These are phyloP conservation scores for Tetracentron sinense DNA, from an alignment of 164 flowering plant genomes.

Conservation along the genomic window DNA sequence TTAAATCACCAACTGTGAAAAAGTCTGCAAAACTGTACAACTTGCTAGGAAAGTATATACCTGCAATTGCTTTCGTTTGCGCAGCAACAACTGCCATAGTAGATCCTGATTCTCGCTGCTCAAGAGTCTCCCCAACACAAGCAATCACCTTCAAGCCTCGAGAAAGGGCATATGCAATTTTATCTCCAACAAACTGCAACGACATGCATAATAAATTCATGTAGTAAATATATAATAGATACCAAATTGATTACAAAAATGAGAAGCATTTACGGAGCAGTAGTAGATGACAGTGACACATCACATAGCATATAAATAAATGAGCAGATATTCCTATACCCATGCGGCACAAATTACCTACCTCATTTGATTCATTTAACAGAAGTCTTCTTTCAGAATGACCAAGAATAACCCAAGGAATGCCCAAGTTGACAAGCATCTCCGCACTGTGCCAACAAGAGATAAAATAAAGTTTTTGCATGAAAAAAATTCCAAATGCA, in stretches of 20 bases:
- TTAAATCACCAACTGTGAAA: too few species aligned
- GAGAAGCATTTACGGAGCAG: too few species aligned
- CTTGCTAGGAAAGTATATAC: constrained; percentile 21
- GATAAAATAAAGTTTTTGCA: too few species aligned
- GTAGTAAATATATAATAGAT: not conserved
- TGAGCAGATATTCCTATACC: too few species aligned
- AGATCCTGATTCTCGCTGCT: constrained; percentile 78
- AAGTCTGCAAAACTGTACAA: too few species aligned
- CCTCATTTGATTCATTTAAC: constrained; percentile 57
- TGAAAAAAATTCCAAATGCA: too few species aligned
- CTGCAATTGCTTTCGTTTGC: constrained; percentile 83
- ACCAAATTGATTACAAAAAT: not conserved
- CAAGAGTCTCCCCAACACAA: constrained; percentile 84
- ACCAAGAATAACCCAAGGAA: constrained; percentile 72
- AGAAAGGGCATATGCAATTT: constrained; percentile 78
- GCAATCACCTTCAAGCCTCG: constrained; percentile 80
- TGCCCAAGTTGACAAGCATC: constrained; percentile 56
- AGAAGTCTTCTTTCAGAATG: constrained; percentile 62
- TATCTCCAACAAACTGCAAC: constrained; percentile 78
- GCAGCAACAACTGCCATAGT: constrained; percentile 72
- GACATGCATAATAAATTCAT: too few species aligned
- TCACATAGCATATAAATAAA: too few species aligned
- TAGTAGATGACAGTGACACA: too few species aligned
- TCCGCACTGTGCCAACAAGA: constrained; percentile 43
- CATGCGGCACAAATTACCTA: too few species aligned